Conservation (phyloP, 2,329 filamentous ascomycete species). For the Pezicula radicicola region DNA sequence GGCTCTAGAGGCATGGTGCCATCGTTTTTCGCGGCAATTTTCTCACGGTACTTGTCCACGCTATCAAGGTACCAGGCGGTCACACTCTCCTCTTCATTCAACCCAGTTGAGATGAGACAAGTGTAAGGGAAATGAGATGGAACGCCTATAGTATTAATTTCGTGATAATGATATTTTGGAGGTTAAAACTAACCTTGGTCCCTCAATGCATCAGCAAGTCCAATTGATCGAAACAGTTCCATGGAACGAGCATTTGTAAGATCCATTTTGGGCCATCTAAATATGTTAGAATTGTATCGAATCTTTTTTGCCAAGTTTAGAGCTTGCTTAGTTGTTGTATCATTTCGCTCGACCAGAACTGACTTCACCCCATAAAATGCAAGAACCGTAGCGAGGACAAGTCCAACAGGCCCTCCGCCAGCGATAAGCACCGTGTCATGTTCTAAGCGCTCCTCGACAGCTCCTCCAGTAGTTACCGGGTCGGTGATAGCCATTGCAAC, state of each 20-base stretch:
- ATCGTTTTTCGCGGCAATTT: constrained; percentile 28
- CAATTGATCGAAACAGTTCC: constrained; percentile 29
- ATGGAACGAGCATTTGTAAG: constrained; percentile 32
- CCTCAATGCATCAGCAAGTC: constrained; percentile 23
- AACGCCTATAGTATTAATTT: too few relatives aligned
- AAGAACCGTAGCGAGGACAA: constrained; percentile 13
- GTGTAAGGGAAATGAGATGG: too few relatives aligned
- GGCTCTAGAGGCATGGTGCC: constrained; percentile 29
- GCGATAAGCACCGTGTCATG: constrained; percentile 4
- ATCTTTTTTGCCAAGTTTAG: too few relatives aligned
- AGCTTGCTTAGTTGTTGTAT: constrained; percentile 18
- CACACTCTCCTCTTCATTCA: too few relatives aligned
- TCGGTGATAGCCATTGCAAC: too few relatives aligned
- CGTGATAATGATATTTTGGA: too few relatives aligned
- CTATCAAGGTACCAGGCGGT: too few relatives aligned
- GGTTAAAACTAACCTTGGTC: background rate
- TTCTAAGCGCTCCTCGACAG: too few relatives aligned
- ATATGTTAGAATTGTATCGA: too few relatives aligned
- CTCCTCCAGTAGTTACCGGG: too few relatives aligned
- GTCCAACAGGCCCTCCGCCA: constrained; percentile 23
- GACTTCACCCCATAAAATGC: constrained; percentile 13
- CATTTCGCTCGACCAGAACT: constrained; percentile 25
- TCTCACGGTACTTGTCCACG: constrained; percentile 11
- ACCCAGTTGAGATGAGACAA: too few relatives aligned
- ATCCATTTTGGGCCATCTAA: constrained; percentile 35